Evolutionary conservation across 2,329 filamentous ascomycete genomes (phyloP), one percentile per base, ranked within the genome.

Genomic region (Aspergillus flavus): DNA sequence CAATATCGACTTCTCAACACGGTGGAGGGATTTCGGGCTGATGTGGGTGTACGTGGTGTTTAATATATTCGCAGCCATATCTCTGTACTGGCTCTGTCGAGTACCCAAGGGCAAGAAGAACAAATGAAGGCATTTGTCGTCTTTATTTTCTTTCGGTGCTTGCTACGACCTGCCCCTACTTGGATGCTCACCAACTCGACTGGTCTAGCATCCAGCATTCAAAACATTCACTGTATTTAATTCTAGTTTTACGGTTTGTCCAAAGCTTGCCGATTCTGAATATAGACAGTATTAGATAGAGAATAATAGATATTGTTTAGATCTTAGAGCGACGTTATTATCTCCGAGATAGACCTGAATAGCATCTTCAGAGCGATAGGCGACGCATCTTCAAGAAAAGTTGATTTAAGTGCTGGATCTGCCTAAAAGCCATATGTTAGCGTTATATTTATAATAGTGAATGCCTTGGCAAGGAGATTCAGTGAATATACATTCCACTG

Each of bases 1-100:
- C 2, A 43, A 60, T 26, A 54, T 54, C 10, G 26, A 46, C 4
- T 62, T 45, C 21, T 26, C 26, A 9, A 50, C 46, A 16, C 23
- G 52, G 19, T 36, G 52, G 52, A 54, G 52, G 10, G n/a, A 54
- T 30, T 54, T 54, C 11, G 52, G 52, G 3, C 16, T 36, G 30
- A 36, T 54, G 52, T 54, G 52, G 52, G 52, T 54, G 32, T 54
- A 36, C 21, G 52, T 54, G 16, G 30, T 4, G 52, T 54, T 54
- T 21, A 54, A 54, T 54, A 54, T 19, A 12, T 3, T n/a, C 7
- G 52, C 52, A 14, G 52, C 52, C 16, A 36, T 54, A 14, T 26
- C 30, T 16, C 30, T 54, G 7, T 54, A 54, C n/a, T 54, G 52
- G 52, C 52, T 54, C 3, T 36, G 52, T 23, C 30, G 52, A 26